phyloP scores from a whole-genome alignment of 805 yeast genomes.

The Wickerhamomyces mucosus region DNA sequence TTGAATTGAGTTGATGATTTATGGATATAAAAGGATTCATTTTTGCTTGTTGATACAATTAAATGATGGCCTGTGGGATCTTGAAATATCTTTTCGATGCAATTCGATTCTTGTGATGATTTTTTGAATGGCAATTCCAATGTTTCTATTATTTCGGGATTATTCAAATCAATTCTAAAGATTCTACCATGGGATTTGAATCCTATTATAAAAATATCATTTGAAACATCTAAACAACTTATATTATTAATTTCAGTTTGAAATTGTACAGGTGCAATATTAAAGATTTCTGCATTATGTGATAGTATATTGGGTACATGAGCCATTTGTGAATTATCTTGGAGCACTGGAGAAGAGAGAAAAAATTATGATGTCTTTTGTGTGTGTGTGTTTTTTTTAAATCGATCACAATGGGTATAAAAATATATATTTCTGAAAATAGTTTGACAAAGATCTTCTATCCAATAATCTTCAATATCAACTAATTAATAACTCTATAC shows the following conservation, averaged over 20 bases:
- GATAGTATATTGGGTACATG: no score
- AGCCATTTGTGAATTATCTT: no score
- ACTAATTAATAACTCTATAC: no score
- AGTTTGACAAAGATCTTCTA: no score
- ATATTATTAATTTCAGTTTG: constrained; percentile 39
- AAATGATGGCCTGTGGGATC: constrained; percentile 46
- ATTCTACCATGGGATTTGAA: constrained; percentile 37
- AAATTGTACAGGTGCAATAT: constrained; percentile 38
- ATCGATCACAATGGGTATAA: no score
- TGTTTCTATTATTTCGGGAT: constrained; percentile 48
- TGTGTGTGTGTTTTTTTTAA: no score
- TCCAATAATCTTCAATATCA: no score
- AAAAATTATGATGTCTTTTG: no score
- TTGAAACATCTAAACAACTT: constrained; percentile 40
- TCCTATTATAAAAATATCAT: constrained; percentile 47
- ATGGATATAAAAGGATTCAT: constrained; percentile 41
- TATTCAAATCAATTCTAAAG: constrained; percentile 56
- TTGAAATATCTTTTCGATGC: constrained; percentile 29
- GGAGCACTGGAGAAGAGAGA: no score
- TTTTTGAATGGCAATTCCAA: constrained; percentile 25
- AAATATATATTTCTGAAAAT: no score
- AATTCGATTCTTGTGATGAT: constrained; percentile 19
- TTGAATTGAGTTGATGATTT: constrained; percentile 30
- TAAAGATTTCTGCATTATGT: no score
- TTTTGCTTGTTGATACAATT: constrained; percentile 35